phyloP scores from a whole-genome alignment of 2,329 filamentous ascomycete species.

The Sclerotinia nivalis region DNA sequence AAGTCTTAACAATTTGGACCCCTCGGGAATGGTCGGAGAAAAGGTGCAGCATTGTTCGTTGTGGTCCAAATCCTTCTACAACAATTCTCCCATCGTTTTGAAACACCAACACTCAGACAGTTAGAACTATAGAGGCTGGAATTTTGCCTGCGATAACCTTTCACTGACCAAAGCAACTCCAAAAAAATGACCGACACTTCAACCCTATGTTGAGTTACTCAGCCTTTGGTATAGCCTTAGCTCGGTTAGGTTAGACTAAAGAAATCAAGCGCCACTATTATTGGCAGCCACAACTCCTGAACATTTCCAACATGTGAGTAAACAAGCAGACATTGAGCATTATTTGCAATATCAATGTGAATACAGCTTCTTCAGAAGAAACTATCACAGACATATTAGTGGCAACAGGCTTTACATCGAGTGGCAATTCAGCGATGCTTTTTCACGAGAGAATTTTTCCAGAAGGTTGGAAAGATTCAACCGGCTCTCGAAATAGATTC shows the following conservation, averaged over 20 bases:
- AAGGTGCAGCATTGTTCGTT: not conserved
- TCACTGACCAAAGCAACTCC: conserved; percentile 3
- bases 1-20: not conserved
- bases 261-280: not conserved
- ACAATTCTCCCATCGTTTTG: not conserved
- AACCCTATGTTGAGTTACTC: not conserved
- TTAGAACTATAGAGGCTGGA: not conserved
- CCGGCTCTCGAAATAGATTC: not conserved
- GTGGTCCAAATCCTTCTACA: not conserved
- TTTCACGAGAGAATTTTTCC: not conserved
- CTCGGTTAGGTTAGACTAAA: not conserved
- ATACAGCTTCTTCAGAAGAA: not conserved
- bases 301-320: not conserved
- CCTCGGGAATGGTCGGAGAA: not conserved
- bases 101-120: conserved; percentile 15
- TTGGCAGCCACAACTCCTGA: not conserved
- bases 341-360: not conserved
- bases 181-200: not conserved
- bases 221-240: not conserved
- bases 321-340: not conserved
- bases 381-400: not conserved
- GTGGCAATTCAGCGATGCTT: not conserved
- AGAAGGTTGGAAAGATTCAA: not conserved
- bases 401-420: not conserved
- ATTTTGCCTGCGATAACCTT: conserved; percentile 2